A percentile compares a stretch with the other conserved stretches of the same genome.
phyloP scores from a whole-genome alignment of 768 basidiomycete species.

The Galerina sulciceps region DNA sequence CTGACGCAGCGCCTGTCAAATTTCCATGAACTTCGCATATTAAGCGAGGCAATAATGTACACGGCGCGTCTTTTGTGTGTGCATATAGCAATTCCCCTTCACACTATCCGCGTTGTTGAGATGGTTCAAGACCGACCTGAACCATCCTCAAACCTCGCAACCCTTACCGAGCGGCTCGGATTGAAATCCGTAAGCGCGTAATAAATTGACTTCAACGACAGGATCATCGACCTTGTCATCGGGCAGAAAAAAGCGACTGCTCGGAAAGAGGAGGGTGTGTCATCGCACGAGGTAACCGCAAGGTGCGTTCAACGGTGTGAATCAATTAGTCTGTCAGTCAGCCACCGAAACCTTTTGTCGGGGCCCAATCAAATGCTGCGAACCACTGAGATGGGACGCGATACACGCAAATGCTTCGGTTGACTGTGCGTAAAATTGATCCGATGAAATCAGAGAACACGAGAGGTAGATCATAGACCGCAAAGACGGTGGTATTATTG shows the following conservation, averaged over 20 bases:
- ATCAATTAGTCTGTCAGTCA: background rate
- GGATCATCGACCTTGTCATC: slow-evolving; percentile 2
- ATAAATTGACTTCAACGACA: slow-evolving; percentile 3
- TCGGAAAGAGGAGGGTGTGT: background rate
- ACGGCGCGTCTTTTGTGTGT: slow-evolving; percentile 7
- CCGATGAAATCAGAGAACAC: background rate
- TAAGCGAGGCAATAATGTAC: background rate
- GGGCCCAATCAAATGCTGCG: background rate
- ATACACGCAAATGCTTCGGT: background rate
- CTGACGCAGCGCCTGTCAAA: background rate
- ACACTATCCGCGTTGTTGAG: background rate
- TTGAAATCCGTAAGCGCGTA: slow-evolving; percentile 2
- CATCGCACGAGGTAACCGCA: slow-evolving; percentile 9
- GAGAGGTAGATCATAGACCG: background rate
- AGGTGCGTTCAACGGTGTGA: slow-evolving; percentile 1
- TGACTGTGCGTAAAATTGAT: background rate
- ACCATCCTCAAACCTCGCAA: background rate
- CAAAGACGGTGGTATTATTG: background rate
- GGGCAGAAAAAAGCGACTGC: background rate
- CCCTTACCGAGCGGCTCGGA: slow-evolving; percentile 8
- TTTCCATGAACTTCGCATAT: background rate
- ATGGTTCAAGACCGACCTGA: slow-evolving; percentile 3
- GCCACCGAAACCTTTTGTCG: background rate
- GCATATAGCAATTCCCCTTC: slow-evolving; percentile 1
- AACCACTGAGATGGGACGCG: background rate